Base-by-base conservation (phyloP, 169 alveolate genomes). In the Babesia bovis region DNA sequence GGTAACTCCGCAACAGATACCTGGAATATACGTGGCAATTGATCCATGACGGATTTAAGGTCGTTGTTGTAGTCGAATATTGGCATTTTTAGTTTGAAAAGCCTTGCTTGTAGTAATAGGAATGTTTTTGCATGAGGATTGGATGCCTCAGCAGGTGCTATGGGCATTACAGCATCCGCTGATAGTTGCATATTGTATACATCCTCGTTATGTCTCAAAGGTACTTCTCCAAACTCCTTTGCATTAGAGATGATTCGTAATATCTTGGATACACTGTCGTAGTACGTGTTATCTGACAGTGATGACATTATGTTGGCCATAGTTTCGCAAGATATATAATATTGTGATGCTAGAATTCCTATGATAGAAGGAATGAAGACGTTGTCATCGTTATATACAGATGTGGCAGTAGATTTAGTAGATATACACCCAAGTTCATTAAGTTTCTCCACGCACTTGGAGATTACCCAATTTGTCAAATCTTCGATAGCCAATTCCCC, bases 141-240 rank as follows among this genome's bases (percentile, higher is more conserved):
- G 50, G 94, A 95, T 61, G 89, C 87, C 41, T 94, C 95, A 51
- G 89, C 87, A 50, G 89, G 90, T n/a, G 91, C 84, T 17, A 92
- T 94, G 60, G 91, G 93, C 63, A 94, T 70, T 28, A 97, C 96
- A 38, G 91, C 86, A 47, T 83, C 83, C 28, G 91, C 75, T 13
- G 96, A 86, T 72, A 96, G 79, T 40, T 94, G 93, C 53, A 92
- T 94, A 76, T 94, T 94, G 69, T 94, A 91, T 26, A 86, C 86
- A 71, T 96, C 98, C 90, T 96, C 98, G 45, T 95, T 96, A 77
- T 96, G 98, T 45, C 98, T 47, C 21, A 94, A 93, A 0, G 98
- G 98, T 42, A 94, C 93, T 19, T 91, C 94, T 28, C 85, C 88
- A 75, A 94, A 96, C 76, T 96, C 98, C 49, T 84, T 84, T 0